phyloP scores from a whole-genome alignment of 352 stramenopile genomes.

The Pythium aristosporum region DNA sequence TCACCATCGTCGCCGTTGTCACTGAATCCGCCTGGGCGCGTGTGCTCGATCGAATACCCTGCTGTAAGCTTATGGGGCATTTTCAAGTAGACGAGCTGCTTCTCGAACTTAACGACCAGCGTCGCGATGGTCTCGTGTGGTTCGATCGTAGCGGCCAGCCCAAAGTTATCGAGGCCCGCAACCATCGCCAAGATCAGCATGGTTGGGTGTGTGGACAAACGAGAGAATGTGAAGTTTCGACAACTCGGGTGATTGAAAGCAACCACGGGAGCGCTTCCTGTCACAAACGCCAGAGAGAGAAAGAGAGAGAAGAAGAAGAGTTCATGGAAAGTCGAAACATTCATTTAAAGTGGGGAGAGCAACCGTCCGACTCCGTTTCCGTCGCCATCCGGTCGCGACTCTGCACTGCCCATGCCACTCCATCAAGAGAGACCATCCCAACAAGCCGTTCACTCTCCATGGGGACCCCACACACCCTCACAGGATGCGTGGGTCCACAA shows the following conservation, averaged over 20 bases:
- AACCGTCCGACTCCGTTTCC: no score
- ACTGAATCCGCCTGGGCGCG: neutral
- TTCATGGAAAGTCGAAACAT: no score
- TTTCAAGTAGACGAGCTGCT: neutral
- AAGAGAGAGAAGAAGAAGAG: no score
- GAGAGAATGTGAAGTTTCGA: no score
- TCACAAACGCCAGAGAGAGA: no score
- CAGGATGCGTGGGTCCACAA: neutral
- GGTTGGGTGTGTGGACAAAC: no score
- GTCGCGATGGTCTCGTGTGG: neutral
- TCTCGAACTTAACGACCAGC: neutral
- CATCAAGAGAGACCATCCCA: neutral
- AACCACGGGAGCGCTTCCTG: no score
- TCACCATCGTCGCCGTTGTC: neutral
- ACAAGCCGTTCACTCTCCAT: conserved; percentile 1
- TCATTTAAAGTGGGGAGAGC: no score
- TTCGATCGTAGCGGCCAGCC: neutral
- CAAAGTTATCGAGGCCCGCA: neutral
- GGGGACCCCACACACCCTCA: neutral
- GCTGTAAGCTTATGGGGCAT: neutral
- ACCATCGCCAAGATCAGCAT: neutral
- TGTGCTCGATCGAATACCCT: neutral
- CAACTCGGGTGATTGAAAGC: no score
- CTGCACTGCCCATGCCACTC: neutral
- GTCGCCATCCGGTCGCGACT: neutral